Conservation (phyloP, 805 yeast species). For the Cyberlindnera mrakii region DNA sequence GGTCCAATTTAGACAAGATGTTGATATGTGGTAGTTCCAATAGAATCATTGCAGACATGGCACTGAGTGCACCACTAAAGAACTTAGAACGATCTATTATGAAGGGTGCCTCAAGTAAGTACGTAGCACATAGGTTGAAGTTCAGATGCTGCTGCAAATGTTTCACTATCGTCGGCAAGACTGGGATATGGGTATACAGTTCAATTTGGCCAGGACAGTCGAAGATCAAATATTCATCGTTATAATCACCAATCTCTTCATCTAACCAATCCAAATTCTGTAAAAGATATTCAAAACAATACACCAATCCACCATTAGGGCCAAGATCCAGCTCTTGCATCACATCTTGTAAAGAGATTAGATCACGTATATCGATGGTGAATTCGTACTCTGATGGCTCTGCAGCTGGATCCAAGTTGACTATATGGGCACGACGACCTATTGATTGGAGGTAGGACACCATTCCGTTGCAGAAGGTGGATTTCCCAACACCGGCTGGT, state of each 20-base stretch:
- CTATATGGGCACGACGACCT: conserved; percentile 92
- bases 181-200: conserved; percentile 89
- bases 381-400: conserved; percentile 89
- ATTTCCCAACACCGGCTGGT: conserved; percentile 96
- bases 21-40: conserved; percentile 94
- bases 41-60: conserved; percentile 97
- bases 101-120: conserved; percentile 89
- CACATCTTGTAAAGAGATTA: conserved; percentile 86
- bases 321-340: conserved; percentile 93
- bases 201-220: conserved; percentile 98
- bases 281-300: conserved; percentile 87
- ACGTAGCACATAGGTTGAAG: conserved; percentile 88
- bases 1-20: conserved; percentile 79
- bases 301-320: conserved; percentile 90
- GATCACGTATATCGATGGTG: conserved; percentile 85
- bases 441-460: conserved; percentile 82
- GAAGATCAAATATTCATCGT: conserved; percentile 88
- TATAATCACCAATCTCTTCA: conserved; percentile 92
- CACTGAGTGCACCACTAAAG: conserved; percentile 91
- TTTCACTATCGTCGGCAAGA: conserved; percentile 80
- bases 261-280: conserved; percentile 95
- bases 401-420: conserved; percentile 95
- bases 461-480: conserved; percentile 86
- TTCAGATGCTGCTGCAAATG: conserved; percentile 76
- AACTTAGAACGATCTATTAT: conserved; percentile 86